Percentiles rank a stretch among this genome's conserved stretches.
phyloP scores from a whole-genome alignment of 495 filamentous ascomycete species.

The Entonaema liquescens region DNA sequence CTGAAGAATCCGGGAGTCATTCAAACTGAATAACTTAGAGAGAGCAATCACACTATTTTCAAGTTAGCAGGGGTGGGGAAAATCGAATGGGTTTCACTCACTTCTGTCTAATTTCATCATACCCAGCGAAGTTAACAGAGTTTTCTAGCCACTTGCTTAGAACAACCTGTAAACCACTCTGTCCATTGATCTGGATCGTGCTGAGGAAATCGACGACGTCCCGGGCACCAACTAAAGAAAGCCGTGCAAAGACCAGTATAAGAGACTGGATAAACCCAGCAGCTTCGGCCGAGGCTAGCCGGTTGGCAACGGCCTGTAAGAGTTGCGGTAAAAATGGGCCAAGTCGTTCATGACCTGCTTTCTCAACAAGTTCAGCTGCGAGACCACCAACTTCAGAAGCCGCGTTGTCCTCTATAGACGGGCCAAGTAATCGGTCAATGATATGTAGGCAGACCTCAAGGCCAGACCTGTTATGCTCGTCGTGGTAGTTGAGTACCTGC shows the following conservation, averaged over 20 bases:
- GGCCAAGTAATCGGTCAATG: slow-evolving; percentile 89
- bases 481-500: slow-evolving; percentile 84
- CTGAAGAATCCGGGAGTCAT: slow-evolving; percentile 80
- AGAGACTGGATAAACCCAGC: slow-evolving; percentile 88
- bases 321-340: slow-evolving; percentile 90
- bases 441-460: slow-evolving; percentile 89
- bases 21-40: slow-evolving; percentile 84
- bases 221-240: slow-evolving; percentile 81
- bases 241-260: slow-evolving; percentile 92
- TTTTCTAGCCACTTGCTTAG: slow-evolving; percentile 96
- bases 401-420: slow-evolving; percentile 83
- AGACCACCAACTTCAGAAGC: slow-evolving; percentile 96
- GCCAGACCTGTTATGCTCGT: slow-evolving; percentile 78
- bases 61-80: slow-evolving; percentile 49
- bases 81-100: slow-evolving; percentile 48
- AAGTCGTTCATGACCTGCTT: slow-evolving; percentile 85
- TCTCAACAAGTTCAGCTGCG: slow-evolving; percentile 93
- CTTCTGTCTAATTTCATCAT: slow-evolving; percentile 97
- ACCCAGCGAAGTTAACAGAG: slow-evolving; percentile 93
- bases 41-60: slow-evolving; percentile 80
- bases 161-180: slow-evolving; percentile 85
- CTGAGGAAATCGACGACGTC: slow-evolving; percentile 93
- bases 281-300: slow-evolving; percentile 79
- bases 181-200: slow-evolving; percentile 75
- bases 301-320: slow-evolving; percentile 87